phyloP scores from a whole-genome alignment of 176 grass and related monocot genomes.

The Calamus simplicifolius region DNA sequence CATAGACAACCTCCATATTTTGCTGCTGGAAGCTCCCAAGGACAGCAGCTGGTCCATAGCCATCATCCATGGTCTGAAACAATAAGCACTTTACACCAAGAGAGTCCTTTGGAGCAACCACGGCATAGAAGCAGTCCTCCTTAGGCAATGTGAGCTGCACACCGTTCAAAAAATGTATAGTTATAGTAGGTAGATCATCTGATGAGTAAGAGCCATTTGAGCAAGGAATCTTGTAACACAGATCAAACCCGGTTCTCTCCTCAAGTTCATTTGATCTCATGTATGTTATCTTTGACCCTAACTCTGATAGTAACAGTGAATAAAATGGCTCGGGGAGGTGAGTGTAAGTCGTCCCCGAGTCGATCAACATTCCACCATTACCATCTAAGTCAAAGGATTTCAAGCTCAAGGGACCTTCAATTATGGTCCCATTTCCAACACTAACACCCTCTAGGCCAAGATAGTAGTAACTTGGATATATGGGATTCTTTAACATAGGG shows the following conservation, averaged over 20 bases:
- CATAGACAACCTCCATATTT: slow-evolving; percentile 44
- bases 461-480: slow-evolving; percentile 38
- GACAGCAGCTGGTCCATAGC: slow-evolving; percentile 13
- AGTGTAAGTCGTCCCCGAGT: slow-evolving; percentile 42
- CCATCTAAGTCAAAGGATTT: slow-evolving; percentile 13
- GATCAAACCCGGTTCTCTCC: slow-evolving; percentile 13
- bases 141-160: slow-evolving; percentile 28
- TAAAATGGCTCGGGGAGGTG: slow-evolving; percentile 40
- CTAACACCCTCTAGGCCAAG: slow-evolving; percentile 25
- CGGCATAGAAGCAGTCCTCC: slow-evolving; percentile 36
- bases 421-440: background rate
- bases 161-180: slow-evolving; percentile 12
- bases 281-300: slow-evolving; percentile 1
- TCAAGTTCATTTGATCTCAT: slow-evolving; percentile 10
- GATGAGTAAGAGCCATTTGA: background rate
- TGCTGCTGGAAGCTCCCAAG: slow-evolving; percentile 50
- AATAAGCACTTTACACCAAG: slow-evolving; percentile 37
- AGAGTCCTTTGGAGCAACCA: slow-evolving; percentile 23
- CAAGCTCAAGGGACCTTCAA: background rate
- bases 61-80: slow-evolving; percentile 31
- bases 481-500: slow-evolving; percentile 27
- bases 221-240: slow-evolving; percentile 16
- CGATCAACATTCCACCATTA: slow-evolving; percentile 33
- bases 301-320: background rate
- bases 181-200: slow-evolving; percentile 6